Evolutionary conservation across 371 early-diverging fungal genomes (phyloP), one percentile per base, ranked within the genome.

Genomic region (Syncephalastrum racemosum): DNA sequence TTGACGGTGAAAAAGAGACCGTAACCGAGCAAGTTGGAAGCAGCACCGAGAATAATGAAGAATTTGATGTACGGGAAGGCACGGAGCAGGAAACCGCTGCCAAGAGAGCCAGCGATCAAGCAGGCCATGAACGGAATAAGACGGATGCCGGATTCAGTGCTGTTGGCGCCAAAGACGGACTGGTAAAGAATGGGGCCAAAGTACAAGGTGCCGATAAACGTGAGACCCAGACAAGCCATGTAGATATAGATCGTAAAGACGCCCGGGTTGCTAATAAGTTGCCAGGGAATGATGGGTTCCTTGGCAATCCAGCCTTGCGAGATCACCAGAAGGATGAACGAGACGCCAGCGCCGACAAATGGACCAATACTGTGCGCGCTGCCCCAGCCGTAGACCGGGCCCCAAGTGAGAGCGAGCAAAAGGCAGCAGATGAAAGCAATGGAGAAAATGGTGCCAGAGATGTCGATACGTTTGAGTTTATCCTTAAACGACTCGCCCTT

Each of bases 121-220:
- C 69, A 64, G 13, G 60, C 63, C 78, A 77, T 77, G 45, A 56
- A 74, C 2, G 78, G 78, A 25, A 77, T 68, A 12, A 77, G 54
- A 23, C 78, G 72, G 25, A 74, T 50, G 39, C 78, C 78, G 24
- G 75, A 71, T 12, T 61, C 46, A 0, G 70, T 70, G 42, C 72
- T 68, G 46, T 67, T 51, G 4, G 72, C 74, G 15, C 67, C 72
- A 58, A 71, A 77, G 2, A 73, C 75, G 49, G 72, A 50, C 54
- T 77, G 77, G 71, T 81, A 87, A 41, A 77, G 84, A 27, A 83
- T 47, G 4, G 91, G 84, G 13, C 87, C 74, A 66, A 89, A 90
- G 63, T 87, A 93, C 13, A 90, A 60, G 15, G 85, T 75, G 22
- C 83, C 79, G 48, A 88, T 83, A 58, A 90, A 87, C 14, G 79